Percentiles rank a stretch among this genome's conserved stretches.
These are phyloP conservation scores for Ogataea methylovora DNA, from an alignment of 805 yeast genomes.

Conservation along the genomic window DNA sequence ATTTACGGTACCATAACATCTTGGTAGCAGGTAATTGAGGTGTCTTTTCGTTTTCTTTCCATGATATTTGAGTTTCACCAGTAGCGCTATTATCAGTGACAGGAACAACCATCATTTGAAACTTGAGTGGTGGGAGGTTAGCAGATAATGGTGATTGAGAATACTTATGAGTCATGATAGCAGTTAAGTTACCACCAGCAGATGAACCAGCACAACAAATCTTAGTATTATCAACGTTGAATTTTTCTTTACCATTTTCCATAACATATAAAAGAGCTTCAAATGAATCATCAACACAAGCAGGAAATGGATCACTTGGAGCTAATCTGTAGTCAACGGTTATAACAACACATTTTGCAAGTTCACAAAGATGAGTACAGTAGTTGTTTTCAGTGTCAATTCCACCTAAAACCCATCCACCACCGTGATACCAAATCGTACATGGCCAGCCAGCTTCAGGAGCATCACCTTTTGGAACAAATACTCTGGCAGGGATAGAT, in stretches of 20 bases:
- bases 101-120: no score
- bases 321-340: constrained; percentile 25
- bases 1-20: constrained; percentile 21
- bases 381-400: constrained; percentile 23
- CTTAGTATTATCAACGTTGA: constrained; percentile 13
- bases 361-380: constrained; percentile 18
- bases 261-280: constrained; percentile 20
- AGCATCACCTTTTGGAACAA: no score
- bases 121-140: constrained; percentile 25
- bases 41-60: constrained; percentile 23
- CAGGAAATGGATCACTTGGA: constrained; percentile 23
- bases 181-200: constrained; percentile 20
- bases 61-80: constrained; percentile 21
- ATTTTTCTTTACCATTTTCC: constrained; percentile 13
- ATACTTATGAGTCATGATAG: constrained; percentile 22
- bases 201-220: constrained; percentile 21
- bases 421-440: no score
- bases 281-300: constrained; percentile 21
- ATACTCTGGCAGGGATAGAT: no score
- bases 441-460: no score
- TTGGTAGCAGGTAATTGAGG: constrained; percentile 27
- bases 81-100: constrained; percentile 15
- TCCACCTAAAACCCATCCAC: constrained; percentile 28
- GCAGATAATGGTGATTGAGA: constrained; percentile 21
- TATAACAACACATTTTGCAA: constrained; percentile 19